Percentiles rank a stretch among this genome's conserved stretches.
These are phyloP conservation scores for Arthrocladium fulminans DNA, from an alignment of 2,329 filamentous ascomycete genomes.

Conservation along the genomic window DNA sequence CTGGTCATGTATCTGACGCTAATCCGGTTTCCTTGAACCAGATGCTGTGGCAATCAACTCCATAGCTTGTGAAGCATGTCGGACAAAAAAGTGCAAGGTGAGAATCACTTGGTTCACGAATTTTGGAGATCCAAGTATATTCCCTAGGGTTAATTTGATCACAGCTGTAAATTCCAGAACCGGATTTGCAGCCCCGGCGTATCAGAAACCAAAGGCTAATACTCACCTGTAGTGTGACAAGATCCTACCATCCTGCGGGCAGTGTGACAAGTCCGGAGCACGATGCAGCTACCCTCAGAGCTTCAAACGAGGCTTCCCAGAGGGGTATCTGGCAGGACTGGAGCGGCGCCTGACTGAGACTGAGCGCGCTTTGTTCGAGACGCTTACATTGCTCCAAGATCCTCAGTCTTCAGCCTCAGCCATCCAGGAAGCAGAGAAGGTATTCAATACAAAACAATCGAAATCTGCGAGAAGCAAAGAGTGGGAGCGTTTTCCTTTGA, in stretches of 20 bases:
- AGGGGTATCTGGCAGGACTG: slow-evolving; percentile 33
- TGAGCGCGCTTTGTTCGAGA: slow-evolving; percentile 24
- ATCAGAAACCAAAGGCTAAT: neutral
- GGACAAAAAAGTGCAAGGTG: slow-evolving; percentile 21
- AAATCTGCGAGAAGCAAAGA: slow-evolving; percentile 8
- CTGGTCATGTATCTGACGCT: too few species aligned
- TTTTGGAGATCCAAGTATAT: neutral
- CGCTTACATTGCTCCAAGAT: slow-evolving; percentile 12
- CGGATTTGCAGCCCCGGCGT: too few species aligned
- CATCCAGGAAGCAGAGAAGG: neutral
- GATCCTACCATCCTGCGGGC: slow-evolving; percentile 16
- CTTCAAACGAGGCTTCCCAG: slow-evolving; percentile 29
- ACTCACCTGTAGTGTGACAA: slow-evolving; percentile 8
- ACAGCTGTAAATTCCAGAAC: too few species aligned
- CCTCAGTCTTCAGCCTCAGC: neutral
- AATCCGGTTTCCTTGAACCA: too few species aligned
- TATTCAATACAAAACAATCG: slow-evolving; percentile 2
- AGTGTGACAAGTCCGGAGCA: slow-evolving; percentile 15
- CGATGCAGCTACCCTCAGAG: slow-evolving; percentile 19
- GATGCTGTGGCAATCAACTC: slow-evolving; percentile 7
- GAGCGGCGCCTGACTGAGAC: slow-evolving; percentile 31
- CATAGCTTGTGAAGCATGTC: slow-evolving; percentile 10
- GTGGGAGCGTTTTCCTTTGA: slow-evolving; percentile 9
- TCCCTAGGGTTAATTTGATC: too few species aligned
- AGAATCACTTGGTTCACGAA: slow-evolving; percentile 1